Evolutionary conservation across 805 yeast genomes (phyloP).

Genomic region (Yarrowia hollandica): DNA sequence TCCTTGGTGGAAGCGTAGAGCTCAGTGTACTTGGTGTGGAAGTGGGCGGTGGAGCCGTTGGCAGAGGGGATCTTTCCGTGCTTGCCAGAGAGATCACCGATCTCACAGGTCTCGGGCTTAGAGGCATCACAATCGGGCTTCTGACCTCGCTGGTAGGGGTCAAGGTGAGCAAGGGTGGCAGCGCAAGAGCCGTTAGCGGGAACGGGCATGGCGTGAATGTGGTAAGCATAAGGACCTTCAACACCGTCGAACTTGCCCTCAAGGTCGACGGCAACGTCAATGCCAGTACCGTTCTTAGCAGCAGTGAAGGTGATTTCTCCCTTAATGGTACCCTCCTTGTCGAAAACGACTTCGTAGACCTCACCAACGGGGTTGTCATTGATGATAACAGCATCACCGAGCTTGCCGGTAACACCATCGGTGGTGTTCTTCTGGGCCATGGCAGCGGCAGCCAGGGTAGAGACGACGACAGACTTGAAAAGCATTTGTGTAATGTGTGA

Average conservation of each 20-base stretch:
- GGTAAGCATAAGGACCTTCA: slow-evolving; percentile 70
- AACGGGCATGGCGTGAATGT: slow-evolving; percentile 61
- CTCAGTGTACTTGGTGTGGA: slow-evolving; percentile 59
- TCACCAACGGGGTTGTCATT: slow-evolving; percentile 52
- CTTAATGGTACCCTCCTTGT: slow-evolving; percentile 48
- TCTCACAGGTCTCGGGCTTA: slow-evolving; percentile 60
- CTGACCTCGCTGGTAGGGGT: slow-evolving; percentile 60
- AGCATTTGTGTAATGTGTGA: slow-evolving; percentile 17
- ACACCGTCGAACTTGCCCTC: slow-evolving; percentile 61
- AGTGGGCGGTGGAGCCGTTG: slow-evolving; percentile 35
- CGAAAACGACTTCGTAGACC: slow-evolving; percentile 60
- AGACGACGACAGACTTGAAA: slow-evolving; percentile 24
- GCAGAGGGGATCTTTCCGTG: slow-evolving; percentile 73
- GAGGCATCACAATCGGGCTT: slow-evolving; percentile 51
- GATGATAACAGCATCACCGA: slow-evolving; percentile 50
- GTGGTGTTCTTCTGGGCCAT: slow-evolving; percentile 30
- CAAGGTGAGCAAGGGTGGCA: slow-evolving; percentile 57
- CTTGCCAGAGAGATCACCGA: slow-evolving; percentile 77
- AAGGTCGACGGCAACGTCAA: slow-evolving; percentile 67
- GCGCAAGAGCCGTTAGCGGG: slow-evolving; percentile 55
- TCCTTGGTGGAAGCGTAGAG: slow-evolving; percentile 64
- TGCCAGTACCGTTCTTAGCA: slow-evolving; percentile 50
- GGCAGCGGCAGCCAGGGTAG: slow-evolving; percentile 25
- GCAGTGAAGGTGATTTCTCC: slow-evolving; percentile 63
- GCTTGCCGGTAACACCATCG: slow-evolving; percentile 32